Base-by-base conservation (phyloP, 352 stramenopile species). In the Globisporangium perplexum region DNA sequence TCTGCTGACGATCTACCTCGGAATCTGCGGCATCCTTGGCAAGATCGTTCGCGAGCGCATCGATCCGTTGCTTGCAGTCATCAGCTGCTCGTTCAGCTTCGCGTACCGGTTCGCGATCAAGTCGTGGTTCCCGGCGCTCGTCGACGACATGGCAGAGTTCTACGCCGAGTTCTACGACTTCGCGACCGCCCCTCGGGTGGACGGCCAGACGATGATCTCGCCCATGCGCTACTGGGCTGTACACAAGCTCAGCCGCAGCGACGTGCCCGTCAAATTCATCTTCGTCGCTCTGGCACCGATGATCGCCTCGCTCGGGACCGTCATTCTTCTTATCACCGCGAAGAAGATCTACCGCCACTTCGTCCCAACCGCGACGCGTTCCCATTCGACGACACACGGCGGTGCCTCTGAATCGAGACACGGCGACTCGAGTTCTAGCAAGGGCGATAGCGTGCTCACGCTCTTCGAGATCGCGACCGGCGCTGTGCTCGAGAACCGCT, bases 291-390 rank as follows among this genome's bases (percentile, higher is more conserved):
- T 59, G 7, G 18, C 26, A 7, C 53, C 35, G 12, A 41, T 59
- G 5, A 17, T 59, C 7, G n/a, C 18, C 3, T 43, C 23, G 17
- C 18, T 53, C 22, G 35, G 11, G 11, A 8, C 41, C 11, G 20
- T 59, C 36, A 1, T 53, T 6, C 17, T 47, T 3, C 14, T 17
- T 3, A 47, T 41, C 10, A 10, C 67, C 7, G 22, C 4, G 2
- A 58, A 69, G 10, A 83, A 83, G 23, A 8, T 57, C 2, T 66
- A 66, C n/a, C 64, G 62, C 17, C 57, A 44, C 18, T 56, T 57
- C 46, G 47, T 38, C 17, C 59, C 59, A 0, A 49, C 58, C 15
- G 33, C 33, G 22, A 20, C 53, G 8, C 35, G 28, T 6, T 46
- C 51, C 22, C 22, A 45, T 24, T 20, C 20, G 26, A 22, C 42